A percentile compares a stretch with the other conserved stretches of the same genome.
Evolutionary conservation across 768 basidiomycete genomes (phyloP).

Genomic region (Serendipita sp.): DNA sequence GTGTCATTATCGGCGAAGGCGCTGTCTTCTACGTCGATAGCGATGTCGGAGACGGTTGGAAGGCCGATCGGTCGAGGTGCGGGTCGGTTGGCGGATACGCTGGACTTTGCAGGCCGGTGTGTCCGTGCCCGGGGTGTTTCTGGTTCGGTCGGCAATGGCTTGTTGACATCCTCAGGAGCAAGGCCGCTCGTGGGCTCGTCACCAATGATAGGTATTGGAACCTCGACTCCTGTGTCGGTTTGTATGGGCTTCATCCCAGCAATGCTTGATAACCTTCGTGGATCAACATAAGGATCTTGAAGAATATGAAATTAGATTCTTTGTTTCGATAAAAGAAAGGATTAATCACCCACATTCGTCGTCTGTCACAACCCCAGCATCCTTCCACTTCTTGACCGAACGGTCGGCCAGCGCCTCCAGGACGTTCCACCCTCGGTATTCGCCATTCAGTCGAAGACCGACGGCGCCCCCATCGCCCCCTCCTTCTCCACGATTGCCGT

Average conservation of each 20-base stretch:
- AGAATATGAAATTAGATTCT: neutral
- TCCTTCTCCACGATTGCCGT: constrained; percentile 58
- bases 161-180: neutral
- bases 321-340: neutral
- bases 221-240: neutral
- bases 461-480: constrained; percentile 58
- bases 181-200: neutral
- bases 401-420: constrained; percentile 88
- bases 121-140: neutral
- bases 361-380: constrained; percentile 53
- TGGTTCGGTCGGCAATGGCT: neutral
- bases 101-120: neutral
- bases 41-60: constrained; percentile 7
- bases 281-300: neutral
- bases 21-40: neutral
- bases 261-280: neutral
- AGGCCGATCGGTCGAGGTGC: constrained; percentile 8
- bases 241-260: neutral
- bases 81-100: neutral
- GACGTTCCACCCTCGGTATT: constrained; percentile 85
- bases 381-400: constrained; percentile 75
- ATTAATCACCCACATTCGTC: constrained; percentile 17
- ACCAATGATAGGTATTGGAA: neutral
- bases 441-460: constrained; percentile 61
- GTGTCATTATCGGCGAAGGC: neutral